Evolutionary conservation across 1,284 basidiomycete genomes (phyloP).

Genomic region (Marasmius tenuissimus): DNA sequence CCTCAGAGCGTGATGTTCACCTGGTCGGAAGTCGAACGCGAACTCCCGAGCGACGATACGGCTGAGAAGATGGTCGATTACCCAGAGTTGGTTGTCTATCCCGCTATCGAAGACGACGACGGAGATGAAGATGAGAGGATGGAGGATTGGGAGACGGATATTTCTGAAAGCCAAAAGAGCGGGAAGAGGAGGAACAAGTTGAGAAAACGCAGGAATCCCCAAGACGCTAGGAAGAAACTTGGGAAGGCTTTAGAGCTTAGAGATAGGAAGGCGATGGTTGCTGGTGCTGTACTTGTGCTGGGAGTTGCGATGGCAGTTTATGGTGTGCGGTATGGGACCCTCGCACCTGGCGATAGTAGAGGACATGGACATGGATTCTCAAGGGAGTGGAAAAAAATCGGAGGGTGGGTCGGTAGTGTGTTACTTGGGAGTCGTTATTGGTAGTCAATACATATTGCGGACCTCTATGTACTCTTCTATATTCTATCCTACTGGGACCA

Average conservation of each 20-base stretch:
- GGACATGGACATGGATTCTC: conserved; percentile 15
- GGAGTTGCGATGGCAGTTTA: conserved; percentile 69
- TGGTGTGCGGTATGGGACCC: conserved; percentile 31
- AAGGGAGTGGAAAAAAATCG: conserved; percentile 36
- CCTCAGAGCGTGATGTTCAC: conserved; percentile 61
- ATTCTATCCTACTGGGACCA: no score
- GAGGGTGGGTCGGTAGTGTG: conserved; percentile 34
- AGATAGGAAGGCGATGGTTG: conserved; percentile 51
- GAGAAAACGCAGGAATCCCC: conserved; percentile 8
- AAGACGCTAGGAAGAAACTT: conserved; percentile 7
- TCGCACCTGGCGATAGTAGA: conserved; percentile 6
- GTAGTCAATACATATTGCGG: not conserved
- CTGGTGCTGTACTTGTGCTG: conserved; percentile 63
- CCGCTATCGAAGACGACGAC: conserved; percentile 38
- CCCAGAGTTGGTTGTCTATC: conserved; percentile 57
- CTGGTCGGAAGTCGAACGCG: conserved; percentile 47
- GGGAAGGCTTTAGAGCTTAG: conserved; percentile 26
- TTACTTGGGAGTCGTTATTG: conserved; percentile 32
- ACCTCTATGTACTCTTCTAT: not conserved
- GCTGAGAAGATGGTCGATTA: conserved; percentile 61
- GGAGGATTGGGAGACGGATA: conserved; percentile 18
- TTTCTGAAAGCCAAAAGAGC: conserved; percentile 12
- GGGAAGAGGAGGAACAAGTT: conserved; percentile 20
- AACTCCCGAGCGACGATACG: conserved; percentile 50
- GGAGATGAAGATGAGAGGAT: conserved; percentile 21